A percentile compares a stretch with the other conserved stretches of the same genome.
Conservation (phyloP, 2,329 filamentous ascomycete genomes). For the Hypoxylon sp. region DNA sequence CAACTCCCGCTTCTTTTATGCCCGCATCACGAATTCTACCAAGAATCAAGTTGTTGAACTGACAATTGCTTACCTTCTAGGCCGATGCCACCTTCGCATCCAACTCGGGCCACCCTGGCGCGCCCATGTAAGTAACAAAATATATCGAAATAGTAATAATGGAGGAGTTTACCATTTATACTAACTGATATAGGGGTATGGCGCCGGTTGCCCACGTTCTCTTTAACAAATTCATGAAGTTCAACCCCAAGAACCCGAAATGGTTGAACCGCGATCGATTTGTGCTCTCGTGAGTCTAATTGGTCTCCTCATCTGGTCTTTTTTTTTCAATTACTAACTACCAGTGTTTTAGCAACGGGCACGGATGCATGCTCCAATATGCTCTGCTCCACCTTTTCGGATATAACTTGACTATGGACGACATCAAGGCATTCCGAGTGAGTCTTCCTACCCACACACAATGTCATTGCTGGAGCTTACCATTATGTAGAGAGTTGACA, state of each 20-base stretch:
- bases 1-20: slow-evolving; percentile 28
- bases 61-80: slow-evolving; percentile 64
- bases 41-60: slow-evolving; percentile 37
- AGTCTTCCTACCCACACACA: slow-evolving; percentile 55
- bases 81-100: slow-evolving; percentile 96
- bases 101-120: slow-evolving; percentile 98
- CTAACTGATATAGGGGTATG: slow-evolving; percentile 73
- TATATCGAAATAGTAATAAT: not conserved
- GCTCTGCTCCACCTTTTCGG: slow-evolving; percentile 97
- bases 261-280: slow-evolving; percentile 99
- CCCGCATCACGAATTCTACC: slow-evolving; percentile 32
- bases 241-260: slow-evolving; percentile 99
- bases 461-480: slow-evolving; percentile 39
- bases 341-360: slow-evolving; percentile 82
- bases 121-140: slow-evolving; percentile 82
- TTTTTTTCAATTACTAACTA: slow-evolving; percentile 32
- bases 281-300: slow-evolving; percentile 89
- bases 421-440: slow-evolving; percentile 97
- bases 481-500: slow-evolving; percentile 64
- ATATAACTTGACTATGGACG: slow-evolving; percentile 87
- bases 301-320: not conserved
- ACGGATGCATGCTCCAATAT: slow-evolving; percentile 99
- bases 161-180: slow-evolving; percentile 20
- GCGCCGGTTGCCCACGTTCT: slow-evolving; percentile 96
- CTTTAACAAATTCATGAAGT: slow-evolving; percentile 99